Conservation (phyloP, 805 yeast species). For the Wickerhamomyces xylosicus region DNA sequence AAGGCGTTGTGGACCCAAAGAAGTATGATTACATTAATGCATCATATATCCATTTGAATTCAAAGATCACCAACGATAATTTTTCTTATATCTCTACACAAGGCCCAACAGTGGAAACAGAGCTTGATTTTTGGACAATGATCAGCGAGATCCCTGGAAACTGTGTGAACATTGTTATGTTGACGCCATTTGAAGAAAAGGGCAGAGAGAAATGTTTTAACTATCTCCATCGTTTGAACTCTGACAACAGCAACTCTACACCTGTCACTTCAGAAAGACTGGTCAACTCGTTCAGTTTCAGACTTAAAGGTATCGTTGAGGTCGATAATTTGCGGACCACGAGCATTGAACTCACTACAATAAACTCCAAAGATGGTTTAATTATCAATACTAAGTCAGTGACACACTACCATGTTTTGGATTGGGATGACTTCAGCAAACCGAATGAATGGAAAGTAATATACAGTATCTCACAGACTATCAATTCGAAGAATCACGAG, state of each 20-base stretch:
- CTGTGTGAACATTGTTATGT: constrained; percentile 56
- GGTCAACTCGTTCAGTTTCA: constrained; percentile 4
- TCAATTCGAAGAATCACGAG: constrained; percentile 18
- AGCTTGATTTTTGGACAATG: constrained; percentile 87
- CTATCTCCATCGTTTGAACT: constrained; percentile 29
- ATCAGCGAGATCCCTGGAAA: constrained; percentile 46
- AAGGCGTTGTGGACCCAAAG: constrained; percentile 12
- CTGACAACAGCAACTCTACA: background rate
- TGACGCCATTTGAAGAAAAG: constrained; percentile 65
- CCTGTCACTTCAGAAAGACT: background rate
- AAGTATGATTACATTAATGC: constrained; percentile 16
- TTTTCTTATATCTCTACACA: constrained; percentile 56
- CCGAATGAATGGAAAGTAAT: constrained; percentile 32
- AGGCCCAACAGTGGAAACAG: constrained; percentile 69
- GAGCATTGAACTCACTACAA: background rate
- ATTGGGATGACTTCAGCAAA: constrained; percentile 80
- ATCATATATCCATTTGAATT: constrained; percentile 6
- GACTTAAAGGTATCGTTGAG: constrained; percentile 12
- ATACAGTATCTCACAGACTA: constrained; percentile 19
- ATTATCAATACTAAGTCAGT: background rate
- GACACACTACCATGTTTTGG: constrained; percentile 23
- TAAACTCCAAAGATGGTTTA: background rate
- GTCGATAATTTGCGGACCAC: constrained; percentile 1
- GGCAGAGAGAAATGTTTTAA: constrained; percentile 67
- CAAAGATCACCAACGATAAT: constrained; percentile 10